Evolutionary conservation across 768 basidiomycete species (phyloP), one percentile per base, ranked within the genome.

Genomic region (Grammothele lineata): DNA sequence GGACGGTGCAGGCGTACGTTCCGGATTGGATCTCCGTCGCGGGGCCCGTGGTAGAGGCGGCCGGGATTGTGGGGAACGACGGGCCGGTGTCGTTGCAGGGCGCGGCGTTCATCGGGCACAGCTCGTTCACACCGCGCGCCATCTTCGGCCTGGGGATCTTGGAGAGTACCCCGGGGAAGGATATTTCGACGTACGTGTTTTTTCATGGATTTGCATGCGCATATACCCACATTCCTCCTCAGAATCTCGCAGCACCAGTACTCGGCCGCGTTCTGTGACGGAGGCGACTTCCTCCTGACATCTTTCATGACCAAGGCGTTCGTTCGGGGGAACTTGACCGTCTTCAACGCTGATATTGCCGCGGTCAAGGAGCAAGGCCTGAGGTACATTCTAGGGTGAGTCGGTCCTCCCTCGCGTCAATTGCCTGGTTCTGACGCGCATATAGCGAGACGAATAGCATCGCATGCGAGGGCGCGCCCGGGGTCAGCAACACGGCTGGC

Each of bases 221-320:
- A 25, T 18, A 26, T 23, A 44, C 19, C n/a, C 1, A 15, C 15
- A 40, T 79, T 38, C 30, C 15, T 35, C 78, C 19, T 79, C 81
- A 15, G 74, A 75, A 2, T 81, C 49, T 80, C 79, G 6, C 77
- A 80, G 51, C 68, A 69, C 42, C 61, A 59, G 9, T 71, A 71
- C 56, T 80, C 79, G 17, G 81, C 82, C 10, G 74, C 77, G 2
- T 85, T 82, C 59, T 84, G 82, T 51, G 50, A 63, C 6, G 84
- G 84, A 15, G 72, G 61, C 36, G 69, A 67, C 18, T 75, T 73
- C 19, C 58, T 80, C 22, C 61, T 87, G 9, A 74, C 78, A 53
- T 78, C 82, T 50, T 66, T 87, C 40, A 85, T 85, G 83, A 75
- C 73, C 24, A 85, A 87, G 71, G 71, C 37, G 71, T 78, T 19